Evolutionary conservation across 139 green algal species (phyloP).

Genomic region (Axilococcus clingmanii): DNA sequence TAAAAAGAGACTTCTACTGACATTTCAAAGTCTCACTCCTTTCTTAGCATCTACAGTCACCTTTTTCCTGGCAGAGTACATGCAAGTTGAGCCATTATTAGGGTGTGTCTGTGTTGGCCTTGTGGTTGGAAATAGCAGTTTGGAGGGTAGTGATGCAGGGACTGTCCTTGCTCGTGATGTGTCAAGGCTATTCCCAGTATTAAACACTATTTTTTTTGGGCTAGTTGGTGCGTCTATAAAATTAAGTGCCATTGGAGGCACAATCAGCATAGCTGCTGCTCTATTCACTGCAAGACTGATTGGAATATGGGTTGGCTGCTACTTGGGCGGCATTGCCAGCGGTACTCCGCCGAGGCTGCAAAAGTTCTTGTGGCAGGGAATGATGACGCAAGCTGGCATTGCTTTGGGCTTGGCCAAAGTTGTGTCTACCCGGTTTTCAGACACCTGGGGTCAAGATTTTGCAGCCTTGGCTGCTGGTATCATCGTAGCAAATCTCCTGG

Average conservation of each 20-base stretch:
- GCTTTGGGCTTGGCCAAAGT: conserved; percentile 71
- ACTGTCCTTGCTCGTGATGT: conserved; percentile 12
- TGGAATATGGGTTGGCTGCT: conserved; percentile 53
- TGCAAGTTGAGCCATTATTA: conserved; percentile 73
- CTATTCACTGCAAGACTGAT: conserved; percentile 45
- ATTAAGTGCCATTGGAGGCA: conserved; percentile 18
- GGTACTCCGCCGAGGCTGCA: conserved; percentile 26
- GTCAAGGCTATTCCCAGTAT: conserved; percentile 40
- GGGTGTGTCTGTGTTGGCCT: conserved; percentile 66
- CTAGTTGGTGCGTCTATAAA: conserved; percentile 66
- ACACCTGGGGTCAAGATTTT: conserved; percentile 69
- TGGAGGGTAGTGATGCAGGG: not conserved
- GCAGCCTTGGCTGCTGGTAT: conserved; percentile 61
- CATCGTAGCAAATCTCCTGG: conserved; percentile 74
- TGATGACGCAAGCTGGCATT: conserved; percentile 79
- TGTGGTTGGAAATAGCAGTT: not conserved
- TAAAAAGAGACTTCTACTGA: no score
- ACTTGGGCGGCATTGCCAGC: conserved; percentile 43
- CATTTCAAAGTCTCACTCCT: no score
- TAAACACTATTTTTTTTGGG: conserved; percentile 78
- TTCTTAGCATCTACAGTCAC: no score
- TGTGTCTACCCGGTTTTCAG: conserved; percentile 36
- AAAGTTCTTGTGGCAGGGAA: conserved; percentile 60
- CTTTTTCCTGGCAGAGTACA: no score
- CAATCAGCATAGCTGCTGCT: conserved; percentile 23